Base-by-base conservation (phyloP, 2,329 filamentous ascomycete genomes). In the Chrysoporthe puriensis region DNA sequence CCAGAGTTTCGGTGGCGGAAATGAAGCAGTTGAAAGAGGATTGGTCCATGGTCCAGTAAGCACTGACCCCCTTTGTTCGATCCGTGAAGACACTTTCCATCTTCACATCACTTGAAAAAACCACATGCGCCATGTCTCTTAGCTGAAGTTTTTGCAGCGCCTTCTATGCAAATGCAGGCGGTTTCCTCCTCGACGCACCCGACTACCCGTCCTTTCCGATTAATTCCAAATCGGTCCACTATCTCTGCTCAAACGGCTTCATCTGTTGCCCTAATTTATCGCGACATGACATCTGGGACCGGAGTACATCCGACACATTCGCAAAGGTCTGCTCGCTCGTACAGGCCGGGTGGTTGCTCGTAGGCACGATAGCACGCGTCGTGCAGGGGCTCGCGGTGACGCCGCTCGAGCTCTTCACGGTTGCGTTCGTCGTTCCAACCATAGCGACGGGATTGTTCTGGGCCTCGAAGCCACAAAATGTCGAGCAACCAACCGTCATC, bases 361-460 rank as follows among this genome's bases (percentile, higher is more conserved):
- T 63, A 21, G 46, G 65, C 26, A 34, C 14, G 32, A 50, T 66
- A 13, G 57, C 43, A 1, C 63, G 63, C 26, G 56, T 40, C 6
- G 34, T 42, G 8, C 67, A 66, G 63, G 61, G 64, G 13, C 54
- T 71, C n/a, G 32, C 69, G 16, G 57, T 70, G 34, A 66, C 65
- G 8, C 61, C 67, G 4, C 57, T 72, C 16, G 67, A 71, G 48
- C 61, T 72, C 16, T 70, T 69, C 57, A 70, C 69, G 5, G 61
- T 72, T 14, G 69, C 67, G 21, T 70, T 71, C 26, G 62, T 69
- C 9, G 59, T 72, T 7, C 64, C 67, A 6, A 69, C 66, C 8
- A 32, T 68, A 8, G 62, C 66, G 52, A 60, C 70, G 9, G 62
- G 57, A n/a, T 71, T 62, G 50, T 71, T 71, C 61, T 71, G 67